These are phyloP conservation scores for Pyrenula massariospora DNA, from an alignment of 495 filamentous ascomycete genomes.

Conservation along the genomic window DNA sequence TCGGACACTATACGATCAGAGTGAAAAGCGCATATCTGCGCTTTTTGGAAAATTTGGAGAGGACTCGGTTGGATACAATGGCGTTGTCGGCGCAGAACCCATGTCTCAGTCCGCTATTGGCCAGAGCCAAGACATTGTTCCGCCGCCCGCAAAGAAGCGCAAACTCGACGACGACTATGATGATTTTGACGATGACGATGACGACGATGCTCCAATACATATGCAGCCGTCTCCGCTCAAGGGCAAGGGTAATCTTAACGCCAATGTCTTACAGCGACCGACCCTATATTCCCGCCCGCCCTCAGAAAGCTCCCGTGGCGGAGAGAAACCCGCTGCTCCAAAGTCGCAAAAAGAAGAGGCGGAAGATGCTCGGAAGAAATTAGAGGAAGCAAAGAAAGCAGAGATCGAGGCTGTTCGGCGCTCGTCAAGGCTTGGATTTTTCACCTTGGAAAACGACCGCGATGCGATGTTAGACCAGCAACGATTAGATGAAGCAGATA, in stretches of 20 bases:
- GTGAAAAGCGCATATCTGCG: constrained; percentile 46
- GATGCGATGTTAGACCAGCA: constrained; percentile 97
- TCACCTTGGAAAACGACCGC: constrained; percentile 87
- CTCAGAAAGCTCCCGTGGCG: constrained; percentile 16
- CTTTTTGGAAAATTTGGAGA: constrained; percentile 42
- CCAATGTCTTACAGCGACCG: constrained; percentile 24
- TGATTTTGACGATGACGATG: constrained; percentile 77
- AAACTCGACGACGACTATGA: constrained; percentile 73
- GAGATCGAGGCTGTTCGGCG: constrained; percentile 81
- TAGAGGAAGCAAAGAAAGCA: constrained; percentile 88
- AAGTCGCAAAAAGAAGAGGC: constrained; percentile 47
- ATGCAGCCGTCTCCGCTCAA: constrained; percentile 43
- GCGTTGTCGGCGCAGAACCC: constrained; percentile 10
- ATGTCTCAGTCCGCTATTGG: not conserved
- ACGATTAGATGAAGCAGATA: constrained; percentile 89
- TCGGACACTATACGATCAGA: constrained; percentile 43
- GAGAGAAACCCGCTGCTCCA: constrained; percentile 21
- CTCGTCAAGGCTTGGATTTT: constrained; percentile 84
- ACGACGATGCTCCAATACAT: constrained; percentile 54
- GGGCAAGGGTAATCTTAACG: constrained; percentile 37
- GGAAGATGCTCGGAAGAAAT: constrained; percentile 81
- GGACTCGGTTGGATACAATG: constrained; percentile 15
- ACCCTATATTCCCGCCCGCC: constrained; percentile 19
- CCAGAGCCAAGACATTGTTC: constrained; percentile 7
- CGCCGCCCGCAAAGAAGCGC: constrained; percentile 43